Base-by-base conservation (phyloP, 306 rosid genomes). In the Fragaria ananassa region DNA sequence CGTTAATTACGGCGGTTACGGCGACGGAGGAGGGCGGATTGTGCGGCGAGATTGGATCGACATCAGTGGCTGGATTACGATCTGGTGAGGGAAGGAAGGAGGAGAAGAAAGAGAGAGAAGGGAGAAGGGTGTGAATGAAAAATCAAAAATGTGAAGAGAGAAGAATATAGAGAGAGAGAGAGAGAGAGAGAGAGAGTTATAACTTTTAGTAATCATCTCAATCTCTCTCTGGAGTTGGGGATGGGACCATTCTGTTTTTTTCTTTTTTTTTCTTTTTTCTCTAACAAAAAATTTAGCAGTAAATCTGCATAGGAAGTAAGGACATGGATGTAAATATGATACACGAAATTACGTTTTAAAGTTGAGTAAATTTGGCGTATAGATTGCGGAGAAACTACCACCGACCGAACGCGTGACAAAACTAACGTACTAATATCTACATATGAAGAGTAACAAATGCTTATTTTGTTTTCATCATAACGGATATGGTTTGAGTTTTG, bases 11-110 rank as follows among this genome's bases (percentile, higher is more conserved):
- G 37, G 41, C 67, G 13, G 56, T 7, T 53, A 60, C 75, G 78
- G 82, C 85, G 68, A 83, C 70, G n/a, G 51, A 18, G 65, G 65
- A 70, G 77, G 76, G 47, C 7, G 42, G 42, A 39, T 39, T n/a
- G 45, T 3, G 35, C 78, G 81, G 82, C 51, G 80, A 88, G 88
- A 88, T 70, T 60, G 82, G 81, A 41, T 63, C 54, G 80, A 53
- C 91, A 91, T 85, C 85, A 34, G 56, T 53, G 79, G 37, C 39
- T 29, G 84, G 72, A 56, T 51, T 29, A 68, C 50, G 70, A 83
- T 79, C 74, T 41, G 66, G 49, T 13, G 44, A 27, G 27, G 27
- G n/a, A 51, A 44, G 54, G 31, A 51, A 60, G n/a, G 5, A 29
- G 31, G 4, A 14, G 15, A 15, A 25, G 49, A 11, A 6, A 10